Evolutionary conservation across 257 asterid species (phyloP), one percentile per base, ranked within the genome.

Genomic region (Striga asiatica): DNA sequence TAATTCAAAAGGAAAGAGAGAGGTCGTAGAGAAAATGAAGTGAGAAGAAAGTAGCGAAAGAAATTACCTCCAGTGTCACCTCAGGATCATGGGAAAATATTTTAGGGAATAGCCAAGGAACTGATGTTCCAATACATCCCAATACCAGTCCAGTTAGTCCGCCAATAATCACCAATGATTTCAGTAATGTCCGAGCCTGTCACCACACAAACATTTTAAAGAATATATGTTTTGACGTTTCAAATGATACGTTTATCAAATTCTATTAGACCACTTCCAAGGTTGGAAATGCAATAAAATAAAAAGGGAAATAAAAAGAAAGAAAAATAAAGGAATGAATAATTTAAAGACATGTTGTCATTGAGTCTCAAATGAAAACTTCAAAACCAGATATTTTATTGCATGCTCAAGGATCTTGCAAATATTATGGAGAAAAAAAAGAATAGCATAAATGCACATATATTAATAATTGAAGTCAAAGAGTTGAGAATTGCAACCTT

Each of bases 91-190:
- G 72, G 62, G 96, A 80, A 74, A 91, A 91, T 5, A 84, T 50
- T 77, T 66, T 76, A 50, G 98, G 96, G 71, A 82, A 82, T 62
- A 84, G 70, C 93, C 87, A 82, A 58, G 98, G 94, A 67, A 91
- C 70, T 11, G 85, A 72, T 58, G 85, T 71, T 60, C 98, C 98
- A 20, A 81, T 68, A 56, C 61, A 57, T 61, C 89, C 98, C 62
- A 91, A 73, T 62, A 77, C 54, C 65, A 87, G 54, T 45, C 98
- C 98, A 56, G 66, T 77, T 58, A 79, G 16, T 12, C 84, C 83
- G 41, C 88, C 95, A 64, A 91, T 87, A 48, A 87, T 74, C 69
- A 87, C 77, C 57, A 91, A 74, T 34, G 96, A 84, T 75, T 87
- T 91, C 67, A 86, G 77, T 37, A 91, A 74, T 54, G 61, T 64